A percentile compares a stretch with the other conserved stretches of the same genome.
phyloP scores from a whole-genome alignment of 192 early-diverging fungal genomes.

The Backusella sp. region DNA sequence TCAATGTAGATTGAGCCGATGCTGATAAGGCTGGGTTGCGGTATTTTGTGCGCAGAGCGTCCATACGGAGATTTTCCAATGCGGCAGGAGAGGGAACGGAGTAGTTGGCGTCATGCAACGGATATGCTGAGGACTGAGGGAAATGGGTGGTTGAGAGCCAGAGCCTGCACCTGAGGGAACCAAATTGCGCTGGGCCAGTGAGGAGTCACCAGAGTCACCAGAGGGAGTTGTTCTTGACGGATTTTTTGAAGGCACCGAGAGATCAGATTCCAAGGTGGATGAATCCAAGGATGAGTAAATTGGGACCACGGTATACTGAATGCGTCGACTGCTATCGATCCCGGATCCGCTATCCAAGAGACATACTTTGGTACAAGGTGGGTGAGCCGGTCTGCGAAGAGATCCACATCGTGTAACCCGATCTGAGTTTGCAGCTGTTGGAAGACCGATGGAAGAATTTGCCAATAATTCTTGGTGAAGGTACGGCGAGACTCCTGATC shows the following conservation, averaged over 20 bases:
- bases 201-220: not conserved
- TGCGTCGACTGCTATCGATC: not conserved
- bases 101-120: not conserved
- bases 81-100: not conserved
- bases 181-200: not conserved
- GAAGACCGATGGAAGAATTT: not conserved
- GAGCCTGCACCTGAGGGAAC: not conserved
- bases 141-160: not conserved
- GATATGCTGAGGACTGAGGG: not conserved
- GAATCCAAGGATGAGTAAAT: not conserved
- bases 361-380: conserved; percentile 18
- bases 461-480: conserved; percentile 17
- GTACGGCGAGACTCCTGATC: not conserved
- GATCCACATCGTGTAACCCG: conserved; percentile 1
- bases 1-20: not conserved
- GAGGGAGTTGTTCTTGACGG: not conserved
- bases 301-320: not conserved
- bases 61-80: not conserved
- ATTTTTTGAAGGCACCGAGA: not conserved
- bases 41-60: not conserved
- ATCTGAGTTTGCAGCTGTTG: not conserved
- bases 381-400: conserved; percentile 15
- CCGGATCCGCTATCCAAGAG: conserved; percentile 15
- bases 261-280: conserved; percentile 18
- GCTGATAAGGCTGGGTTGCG: not conserved